phyloP scores from a whole-genome alignment of 306 rosid species.

The Malus sieversii region DNA sequence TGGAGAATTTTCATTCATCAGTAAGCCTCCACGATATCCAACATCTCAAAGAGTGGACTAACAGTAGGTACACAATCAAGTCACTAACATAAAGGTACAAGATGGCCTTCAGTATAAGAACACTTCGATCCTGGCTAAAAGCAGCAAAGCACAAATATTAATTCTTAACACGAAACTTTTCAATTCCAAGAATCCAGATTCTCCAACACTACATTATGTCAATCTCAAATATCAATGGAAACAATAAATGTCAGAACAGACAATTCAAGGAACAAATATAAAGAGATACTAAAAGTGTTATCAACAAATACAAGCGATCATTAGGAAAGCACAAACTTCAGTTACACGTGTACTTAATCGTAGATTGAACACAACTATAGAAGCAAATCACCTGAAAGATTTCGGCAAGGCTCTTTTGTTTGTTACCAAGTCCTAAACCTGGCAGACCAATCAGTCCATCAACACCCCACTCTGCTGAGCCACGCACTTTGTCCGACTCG shows the following conservation, averaged over 20 bases:
- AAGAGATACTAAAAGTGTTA: not conserved
- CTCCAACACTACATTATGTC: not conserved
- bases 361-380: constrained; percentile 1
- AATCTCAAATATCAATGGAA: not conserved
- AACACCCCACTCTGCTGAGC: constrained; percentile 71
- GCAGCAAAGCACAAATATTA: not conserved
- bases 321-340: not conserved
- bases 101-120: not conserved
- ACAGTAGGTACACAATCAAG: not conserved
- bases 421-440: constrained; percentile 71
- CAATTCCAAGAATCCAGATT: constrained; percentile 1
- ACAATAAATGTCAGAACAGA: not conserved
- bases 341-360: not conserved
- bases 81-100: not conserved
- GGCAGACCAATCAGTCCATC: constrained; percentile 85
- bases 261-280: not conserved
- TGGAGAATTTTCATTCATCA: not conserved
- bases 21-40: not conserved
- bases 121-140: not conserved
- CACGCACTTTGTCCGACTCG: constrained; percentile 46
- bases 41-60: not conserved
- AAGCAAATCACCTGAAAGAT: constrained; percentile 72
- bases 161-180: not conserved
- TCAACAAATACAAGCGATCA: not conserved
- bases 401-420: constrained; percentile 83